phyloP scores from a whole-genome alignment of 1,139 yeast genomes.

The Geotrichum restrictum region DNA sequence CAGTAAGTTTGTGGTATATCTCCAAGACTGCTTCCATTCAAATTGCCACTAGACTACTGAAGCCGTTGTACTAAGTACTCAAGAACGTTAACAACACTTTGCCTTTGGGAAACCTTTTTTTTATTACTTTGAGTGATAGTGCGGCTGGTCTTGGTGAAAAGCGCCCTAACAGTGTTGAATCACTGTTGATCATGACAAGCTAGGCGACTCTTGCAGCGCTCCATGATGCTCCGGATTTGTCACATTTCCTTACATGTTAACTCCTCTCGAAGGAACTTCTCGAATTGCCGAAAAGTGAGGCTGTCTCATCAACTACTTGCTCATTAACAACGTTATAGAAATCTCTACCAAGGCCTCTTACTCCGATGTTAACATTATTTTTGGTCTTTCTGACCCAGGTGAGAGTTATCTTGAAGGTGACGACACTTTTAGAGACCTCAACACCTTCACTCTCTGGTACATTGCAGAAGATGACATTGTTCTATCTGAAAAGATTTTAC shows the following conservation, averaged over 20 bases:
- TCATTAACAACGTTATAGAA: slow-evolving; percentile 42
- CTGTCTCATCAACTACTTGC: slow-evolving; percentile 32
- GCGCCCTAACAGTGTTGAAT: slow-evolving; percentile 42
- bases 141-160: slow-evolving; percentile 34
- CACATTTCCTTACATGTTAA: slow-evolving; percentile 51
- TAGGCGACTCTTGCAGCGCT: slow-evolving; percentile 32
- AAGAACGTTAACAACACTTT: slow-evolving; percentile 50
- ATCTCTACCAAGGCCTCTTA: slow-evolving; percentile 48
- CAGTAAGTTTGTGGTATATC: no score
- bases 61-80: slow-evolving; percentile 52
- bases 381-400: slow-evolving; percentile 47
- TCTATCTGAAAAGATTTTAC: slow-evolving; percentile 45
- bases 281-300: slow-evolving; percentile 22
- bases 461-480: slow-evolving; percentile 55
- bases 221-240: slow-evolving; percentile 51
- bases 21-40: slow-evolving; percentile 51
- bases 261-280: slow-evolving; percentile 44
- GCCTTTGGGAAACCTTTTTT: slow-evolving; percentile 52
- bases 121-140: slow-evolving; percentile 43
- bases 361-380: slow-evolving; percentile 51
- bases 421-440: slow-evolving; percentile 54
- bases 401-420: slow-evolving; percentile 59
- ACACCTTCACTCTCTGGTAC: slow-evolving; percentile 55
- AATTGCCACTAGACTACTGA: slow-evolving; percentile 58
- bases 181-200: slow-evolving; percentile 31